Conservation (phyloP, 1,139 yeast genomes). For the Zygosaccharomyces sapae region DNA sequence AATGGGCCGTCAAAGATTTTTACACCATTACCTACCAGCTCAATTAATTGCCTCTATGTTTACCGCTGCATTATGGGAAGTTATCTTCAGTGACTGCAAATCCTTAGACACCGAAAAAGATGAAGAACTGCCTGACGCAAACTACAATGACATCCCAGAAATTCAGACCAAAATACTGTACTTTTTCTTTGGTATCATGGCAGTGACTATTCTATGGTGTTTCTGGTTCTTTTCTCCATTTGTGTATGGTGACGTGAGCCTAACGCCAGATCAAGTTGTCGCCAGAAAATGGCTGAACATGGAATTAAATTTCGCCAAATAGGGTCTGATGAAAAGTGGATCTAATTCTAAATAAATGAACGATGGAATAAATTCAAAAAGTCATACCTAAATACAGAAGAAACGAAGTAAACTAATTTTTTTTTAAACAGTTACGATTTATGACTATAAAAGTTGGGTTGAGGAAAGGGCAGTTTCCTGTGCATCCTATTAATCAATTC, state of each 20-base stretch:
- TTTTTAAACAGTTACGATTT: slow-evolving; percentile 3
- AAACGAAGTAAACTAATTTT: background rate
- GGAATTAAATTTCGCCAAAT: slow-evolving; percentile 79
- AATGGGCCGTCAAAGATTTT: slow-evolving; percentile 89
- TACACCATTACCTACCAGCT: slow-evolving; percentile 96
- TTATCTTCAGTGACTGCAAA: slow-evolving; percentile 63
- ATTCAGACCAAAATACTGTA: slow-evolving; percentile 31
- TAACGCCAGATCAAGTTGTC: slow-evolving; percentile 60
- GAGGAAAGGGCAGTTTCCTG: slow-evolving; percentile 56
- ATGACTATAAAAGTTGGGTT: slow-evolving; percentile 42
- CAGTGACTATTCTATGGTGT: slow-evolving; percentile 53
- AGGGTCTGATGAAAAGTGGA: slow-evolving; percentile 17
- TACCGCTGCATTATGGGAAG: slow-evolving; percentile 78
- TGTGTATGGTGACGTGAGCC: slow-evolving; percentile 72
- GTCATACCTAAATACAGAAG: background rate
- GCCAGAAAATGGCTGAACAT: slow-evolving; percentile 81
- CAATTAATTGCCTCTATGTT: slow-evolving; percentile 84
- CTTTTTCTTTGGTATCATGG: slow-evolving; percentile 41
- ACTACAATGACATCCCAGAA: slow-evolving; percentile 24
- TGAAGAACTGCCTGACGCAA: slow-evolving; percentile 30
- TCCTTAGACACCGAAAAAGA: slow-evolving; percentile 31
- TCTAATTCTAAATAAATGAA: background rate
- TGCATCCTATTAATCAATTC: slow-evolving; percentile 61
- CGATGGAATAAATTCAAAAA: background rate
- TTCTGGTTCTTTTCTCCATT: slow-evolving; percentile 78